A percentile compares a stretch with the other conserved stretches of the same genome.
Evolutionary conservation across 2,329 filamentous ascomycete genomes (phyloP).

Genomic region (Penicillium sp.): DNA sequence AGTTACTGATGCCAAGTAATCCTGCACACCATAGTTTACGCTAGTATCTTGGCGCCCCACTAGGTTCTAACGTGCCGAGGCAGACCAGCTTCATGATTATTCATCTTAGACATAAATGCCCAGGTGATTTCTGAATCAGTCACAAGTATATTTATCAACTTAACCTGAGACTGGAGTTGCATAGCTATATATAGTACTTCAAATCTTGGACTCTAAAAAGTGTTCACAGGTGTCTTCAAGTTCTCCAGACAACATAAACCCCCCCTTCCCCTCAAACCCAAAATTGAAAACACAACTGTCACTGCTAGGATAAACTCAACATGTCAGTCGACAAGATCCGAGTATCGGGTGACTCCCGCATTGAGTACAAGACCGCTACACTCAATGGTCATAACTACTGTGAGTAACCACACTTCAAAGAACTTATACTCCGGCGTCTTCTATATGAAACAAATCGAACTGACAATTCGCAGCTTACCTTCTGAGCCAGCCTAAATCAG

Average conservation of each 20-base stretch:
- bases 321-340: slow-evolving; percentile 63
- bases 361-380: slow-evolving; percentile 61
- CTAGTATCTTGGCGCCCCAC: background rate
- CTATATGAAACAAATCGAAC: background rate
- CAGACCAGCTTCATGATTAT: background rate
- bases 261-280: background rate
- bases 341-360: slow-evolving; percentile 62
- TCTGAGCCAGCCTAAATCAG: slow-evolving; percentile 47
- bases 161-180: background rate
- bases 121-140: too few species aligned
- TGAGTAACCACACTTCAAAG: slow-evolving; percentile 25
- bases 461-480: slow-evolving; percentile 47
- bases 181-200: slow-evolving; percentile 8
- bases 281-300: background rate
- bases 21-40: too few species aligned
- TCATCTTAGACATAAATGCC: background rate
- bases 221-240: background rate
- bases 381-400: slow-evolving; percentile 70
- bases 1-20: too few species aligned
- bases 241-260: background rate
- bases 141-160: background rate
- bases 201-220: background rate
- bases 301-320: background rate
- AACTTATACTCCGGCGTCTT: background rate
- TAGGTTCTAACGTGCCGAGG: background rate